Percentiles rank a stretch among this genome's conserved stretches.
phyloP scores from a whole-genome alignment of 2,329 filamentous ascomycete species.

The Cercospora janseana region DNA sequence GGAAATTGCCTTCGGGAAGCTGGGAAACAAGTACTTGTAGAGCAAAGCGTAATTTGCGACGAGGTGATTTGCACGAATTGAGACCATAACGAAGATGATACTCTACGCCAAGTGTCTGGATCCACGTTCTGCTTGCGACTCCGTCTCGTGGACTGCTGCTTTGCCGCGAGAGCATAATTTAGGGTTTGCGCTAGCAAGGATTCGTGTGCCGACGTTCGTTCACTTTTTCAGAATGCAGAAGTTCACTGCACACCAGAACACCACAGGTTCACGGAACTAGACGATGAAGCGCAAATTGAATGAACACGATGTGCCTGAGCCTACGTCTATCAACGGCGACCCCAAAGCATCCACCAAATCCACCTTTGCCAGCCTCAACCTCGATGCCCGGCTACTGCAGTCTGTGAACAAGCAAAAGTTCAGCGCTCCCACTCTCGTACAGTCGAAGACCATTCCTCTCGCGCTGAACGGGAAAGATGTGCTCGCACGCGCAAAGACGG shows the following conservation, averaged over 20 bases:
- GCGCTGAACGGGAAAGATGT: slow-evolving; percentile 86
- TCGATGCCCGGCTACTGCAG: slow-evolving; percentile 83
- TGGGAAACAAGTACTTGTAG: too few relatives aligned
- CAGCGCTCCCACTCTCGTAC: slow-evolving; percentile 81
- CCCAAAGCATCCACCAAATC: slow-evolving; percentile 24
- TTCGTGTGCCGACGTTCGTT: background rate
- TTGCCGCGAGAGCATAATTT: too few relatives aligned
- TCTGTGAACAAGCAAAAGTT: slow-evolving; percentile 82
- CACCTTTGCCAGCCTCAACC: slow-evolving; percentile 72
- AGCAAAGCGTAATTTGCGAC: too few relatives aligned
- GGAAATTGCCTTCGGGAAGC: too few relatives aligned
- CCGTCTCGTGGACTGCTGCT: too few relatives aligned
- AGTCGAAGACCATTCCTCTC: slow-evolving; percentile 81
- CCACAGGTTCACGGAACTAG: background rate
- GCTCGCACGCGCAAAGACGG: slow-evolving; percentile 87
- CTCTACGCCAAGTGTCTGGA: too few relatives aligned
- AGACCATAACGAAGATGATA: too few relatives aligned
- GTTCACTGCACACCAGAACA: background rate
- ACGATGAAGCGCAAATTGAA: slow-evolving; percentile 52
- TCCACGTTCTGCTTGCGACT: too few relatives aligned
- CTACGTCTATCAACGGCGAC: slow-evolving; percentile 5
- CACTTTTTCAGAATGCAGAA: background rate
- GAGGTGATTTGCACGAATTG: too few relatives aligned
- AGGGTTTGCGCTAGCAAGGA: too few relatives aligned
- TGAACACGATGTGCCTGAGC: slow-evolving; percentile 48